Base-by-base conservation (phyloP, 345 rosid genomes). In the Murraya paniculata region DNA sequence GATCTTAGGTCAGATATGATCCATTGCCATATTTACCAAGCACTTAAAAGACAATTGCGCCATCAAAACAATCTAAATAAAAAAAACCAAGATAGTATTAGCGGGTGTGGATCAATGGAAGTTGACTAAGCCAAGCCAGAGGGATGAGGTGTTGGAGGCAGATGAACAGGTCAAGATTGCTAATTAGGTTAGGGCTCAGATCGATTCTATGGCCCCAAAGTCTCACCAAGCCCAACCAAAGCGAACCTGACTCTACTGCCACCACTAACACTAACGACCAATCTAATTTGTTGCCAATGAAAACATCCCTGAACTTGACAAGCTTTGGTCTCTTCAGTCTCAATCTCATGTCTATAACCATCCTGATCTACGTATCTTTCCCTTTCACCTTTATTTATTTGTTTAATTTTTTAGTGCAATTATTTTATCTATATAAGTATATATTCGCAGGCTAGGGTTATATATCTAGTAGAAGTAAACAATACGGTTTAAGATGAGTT, bases 151-250 rank as follows among this genome's bases (percentile, higher is more conserved):
- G 50, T 9, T 83, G 77, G 92, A 88, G 35, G 85, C 80, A 6
- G 86, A 87, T 71, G 79, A 84, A 11, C 93, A 88, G 68, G 77
- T 89, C 33, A 71, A 83, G 80, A 86, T 87, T 73, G 18, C 90
- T 28, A 80, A 84, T 59, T 88, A 88, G 84, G 78, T 87, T 78
- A 86, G 88, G 80, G 84, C 90, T 72, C 93, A 85, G 48, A 87
- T 91, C 75, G 91, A 91, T 70, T 86, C 92, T 41, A 21, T 85
- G 41, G 87, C 90, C 56, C 93, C 94, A 11, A 93, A 87, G 94
- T 81, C 89, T 93, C 81, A 58, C 84, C 72, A 90, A 93, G 76
- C 98, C 93, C 62, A 88, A 71, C 82, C 82, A 93, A 8, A 93
- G 98, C 78, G 93, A 91, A 77, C 87, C 93, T 0, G 90, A 78